A percentile compares a stretch with the other conserved stretches of the same genome.
phyloP scores from a whole-genome alignment of 2,329 filamentous ascomycete genomes.

The Fusarium xyrophilum region DNA sequence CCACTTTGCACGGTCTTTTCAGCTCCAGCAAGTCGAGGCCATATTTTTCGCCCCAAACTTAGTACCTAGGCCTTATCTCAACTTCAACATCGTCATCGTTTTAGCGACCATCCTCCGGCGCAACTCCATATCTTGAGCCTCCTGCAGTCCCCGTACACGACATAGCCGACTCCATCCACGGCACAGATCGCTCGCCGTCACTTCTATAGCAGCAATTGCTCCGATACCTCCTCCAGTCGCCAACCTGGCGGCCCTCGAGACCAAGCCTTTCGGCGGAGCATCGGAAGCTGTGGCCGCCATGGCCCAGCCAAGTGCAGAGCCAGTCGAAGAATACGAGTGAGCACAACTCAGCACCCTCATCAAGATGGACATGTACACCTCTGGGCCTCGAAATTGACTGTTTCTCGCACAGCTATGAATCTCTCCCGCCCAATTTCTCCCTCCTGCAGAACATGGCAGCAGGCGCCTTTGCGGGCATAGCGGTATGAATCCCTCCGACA shows the following conservation, averaged over 20 bases:
- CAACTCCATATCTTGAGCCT: slow-evolving; percentile 7
- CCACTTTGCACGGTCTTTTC: slow-evolving; percentile 17
- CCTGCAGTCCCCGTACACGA: neutral
- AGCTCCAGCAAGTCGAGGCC: slow-evolving; percentile 27
- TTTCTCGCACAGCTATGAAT: slow-evolving; percentile 74
- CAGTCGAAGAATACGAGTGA: slow-evolving; percentile 71
- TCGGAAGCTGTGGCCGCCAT: slow-evolving; percentile 72
- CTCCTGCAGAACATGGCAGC: slow-evolving; percentile 93
- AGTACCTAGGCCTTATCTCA: slow-evolving; percentile 23
- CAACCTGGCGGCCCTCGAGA: slow-evolving; percentile 69
- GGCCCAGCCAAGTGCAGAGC: slow-evolving; percentile 71
- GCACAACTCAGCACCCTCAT: slow-evolving; percentile 35
- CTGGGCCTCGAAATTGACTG: slow-evolving; percentile 4
- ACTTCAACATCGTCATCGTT: slow-evolving; percentile 30
- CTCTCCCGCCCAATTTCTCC: slow-evolving; percentile 92
- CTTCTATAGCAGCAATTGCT: slow-evolving; percentile 27
- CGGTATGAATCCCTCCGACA: slow-evolving; percentile 62
- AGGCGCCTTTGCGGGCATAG: slow-evolving; percentile 95
- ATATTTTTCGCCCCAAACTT: slow-evolving; percentile 24
- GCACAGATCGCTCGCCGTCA: slow-evolving; percentile 9
- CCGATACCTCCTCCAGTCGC: slow-evolving; percentile 44
- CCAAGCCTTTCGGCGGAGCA: slow-evolving; percentile 67
- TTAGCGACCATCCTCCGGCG: slow-evolving; percentile 17
- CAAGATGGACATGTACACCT: neutral
- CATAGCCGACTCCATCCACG: slow-evolving; percentile 13